Evolutionary conservation across 495 filamentous ascomycete species (phyloP), one percentile per base, ranked within the genome.

Genomic region (Podospora bellae-mahoneyi): DNA sequence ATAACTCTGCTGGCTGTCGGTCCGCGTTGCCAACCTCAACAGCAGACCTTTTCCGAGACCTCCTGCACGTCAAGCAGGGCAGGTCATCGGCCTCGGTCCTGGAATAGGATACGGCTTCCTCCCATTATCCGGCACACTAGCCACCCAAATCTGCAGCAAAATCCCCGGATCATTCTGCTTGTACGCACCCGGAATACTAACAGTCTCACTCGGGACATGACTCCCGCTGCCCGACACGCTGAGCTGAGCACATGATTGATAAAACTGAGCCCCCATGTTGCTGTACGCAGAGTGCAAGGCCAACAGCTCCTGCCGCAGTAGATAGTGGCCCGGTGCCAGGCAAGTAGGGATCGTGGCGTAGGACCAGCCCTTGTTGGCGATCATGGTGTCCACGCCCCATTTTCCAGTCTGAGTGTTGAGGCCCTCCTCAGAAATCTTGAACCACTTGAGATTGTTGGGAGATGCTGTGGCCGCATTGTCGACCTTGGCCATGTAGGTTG

Each of bases 381-480:
- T 78, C 77, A 84, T 78, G 73, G 78, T 81, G 71, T 86, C 84
- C 53, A 86, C 84, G n/a, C 83, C 84, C 84, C 84, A 86, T 59
- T 77, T 78, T 69, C 77, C 76, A 69, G 78, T 79, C 66, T 71
- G 68, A 34, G 77, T 73, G 71, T 84, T 80, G 71, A 85, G 78
- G 20, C 77, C 80, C 56, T 82, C 80, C 48, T 84, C 74, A 71
- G 78, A 82, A 68, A 84, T 79, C 78, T 85, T 85, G 74, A 85
- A 85, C 74, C 82, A 84, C 68, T 78, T 76, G 44, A 84, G 74
- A 5, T 76, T 76, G 13, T 61, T 82, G 58, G 78, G 74, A 71
- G 69, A 73, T 15, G 81, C 79, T 7, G 78, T 60, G 34, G 76
- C 79, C 2, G 84, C 82, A 71, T 81, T 81, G 73, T 81, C 76